These are phyloP conservation scores for Phtheirospermum japonicum DNA, from an alignment of 257 asterid genomes.

Conservation along the genomic window DNA sequence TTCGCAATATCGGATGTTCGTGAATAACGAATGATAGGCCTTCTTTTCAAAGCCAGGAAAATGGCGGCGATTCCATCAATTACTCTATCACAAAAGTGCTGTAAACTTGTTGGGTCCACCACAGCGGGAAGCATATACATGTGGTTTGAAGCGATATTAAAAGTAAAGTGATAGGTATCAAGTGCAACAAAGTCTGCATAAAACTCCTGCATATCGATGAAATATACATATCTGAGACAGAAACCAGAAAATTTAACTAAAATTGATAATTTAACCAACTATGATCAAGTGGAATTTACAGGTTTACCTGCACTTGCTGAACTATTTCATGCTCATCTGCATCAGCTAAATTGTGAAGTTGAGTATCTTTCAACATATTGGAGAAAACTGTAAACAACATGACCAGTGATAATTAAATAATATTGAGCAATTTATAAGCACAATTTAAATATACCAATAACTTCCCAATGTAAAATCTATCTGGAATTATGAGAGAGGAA, in stretches of 20 bases:
- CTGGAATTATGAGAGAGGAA: no score
- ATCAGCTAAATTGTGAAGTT: conserved; percentile 93
- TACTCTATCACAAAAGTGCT: conserved; percentile 71
- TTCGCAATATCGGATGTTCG: conserved; percentile 84
- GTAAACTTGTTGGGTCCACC: conserved; percentile 84
- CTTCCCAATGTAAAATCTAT: no score
- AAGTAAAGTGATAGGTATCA: conserved; percentile 81
- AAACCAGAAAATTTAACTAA: conserved; percentile 22
- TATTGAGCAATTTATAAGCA: no score
- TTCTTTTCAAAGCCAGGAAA: conserved; percentile 76
- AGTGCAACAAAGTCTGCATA: conserved; percentile 90
- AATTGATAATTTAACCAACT: conserved; percentile 12
- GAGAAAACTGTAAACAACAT: conserved; percentile 76
- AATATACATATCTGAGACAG: conserved; percentile 28
- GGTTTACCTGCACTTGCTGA: conserved; percentile 89
- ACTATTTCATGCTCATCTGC: conserved; percentile 92
- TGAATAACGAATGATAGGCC: conserved; percentile 90
- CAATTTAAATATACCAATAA: no score
- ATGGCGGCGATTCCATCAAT: conserved; percentile 93
- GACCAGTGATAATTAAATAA: no score
- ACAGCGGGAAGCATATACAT: conserved; percentile 92
- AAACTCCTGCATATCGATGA: conserved; percentile 65
- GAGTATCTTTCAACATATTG: conserved; percentile 88
- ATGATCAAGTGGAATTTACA: conserved; percentile 11
- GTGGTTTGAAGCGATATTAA: conserved; percentile 70